Evolutionary conservation across 2,329 filamentous ascomycete species (phyloP).

Genomic region (Scedosporium boydii): DNA sequence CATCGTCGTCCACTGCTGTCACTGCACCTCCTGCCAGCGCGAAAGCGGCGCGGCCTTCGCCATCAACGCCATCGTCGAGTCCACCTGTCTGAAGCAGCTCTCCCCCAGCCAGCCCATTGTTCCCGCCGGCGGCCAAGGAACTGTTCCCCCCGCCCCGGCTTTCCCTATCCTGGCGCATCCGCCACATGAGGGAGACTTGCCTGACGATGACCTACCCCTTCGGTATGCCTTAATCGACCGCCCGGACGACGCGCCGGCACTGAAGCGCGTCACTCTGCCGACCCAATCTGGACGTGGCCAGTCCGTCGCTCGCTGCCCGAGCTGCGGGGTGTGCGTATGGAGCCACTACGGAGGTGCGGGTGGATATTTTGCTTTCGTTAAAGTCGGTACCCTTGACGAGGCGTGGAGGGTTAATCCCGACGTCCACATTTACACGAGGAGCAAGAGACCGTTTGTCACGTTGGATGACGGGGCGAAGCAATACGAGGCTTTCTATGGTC

Average conservation of each 20-base stretch:
- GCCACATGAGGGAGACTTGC: not conserved
- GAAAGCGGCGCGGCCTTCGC: constrained; percentile 29
- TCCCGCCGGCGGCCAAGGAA: not conserved
- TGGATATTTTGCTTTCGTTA: constrained; percentile 24
- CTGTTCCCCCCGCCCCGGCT: not conserved
- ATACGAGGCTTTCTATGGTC: constrained; percentile 25
- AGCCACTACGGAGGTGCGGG: constrained; percentile 27
- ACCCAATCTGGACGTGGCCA: constrained; percentile 30
- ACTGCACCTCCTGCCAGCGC: constrained; percentile 36
- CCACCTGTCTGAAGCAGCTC: not conserved
- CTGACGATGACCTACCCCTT: not conserved
- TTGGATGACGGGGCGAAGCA: constrained; percentile 25
- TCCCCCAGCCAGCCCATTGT: not conserved
- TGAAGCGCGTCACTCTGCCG: constrained; percentile 22
- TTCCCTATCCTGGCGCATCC: not conserved
- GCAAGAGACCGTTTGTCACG: constrained; percentile 27
- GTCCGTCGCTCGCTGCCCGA: constrained; percentile 29
- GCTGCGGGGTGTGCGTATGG: constrained; percentile 31
- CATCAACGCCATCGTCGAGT: constrained; percentile 24
- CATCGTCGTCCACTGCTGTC: constrained; percentile 34
- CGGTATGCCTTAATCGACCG: not conserved
- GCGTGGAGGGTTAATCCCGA: constrained; percentile 28
- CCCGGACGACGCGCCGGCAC: constrained; percentile 1
- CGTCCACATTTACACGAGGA: constrained; percentile 32
- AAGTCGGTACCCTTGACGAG: constrained; percentile 33